phyloP scores from a whole-genome alignment of 2,329 filamentous ascomycete species.

The Colletotrichum phormii region DNA sequence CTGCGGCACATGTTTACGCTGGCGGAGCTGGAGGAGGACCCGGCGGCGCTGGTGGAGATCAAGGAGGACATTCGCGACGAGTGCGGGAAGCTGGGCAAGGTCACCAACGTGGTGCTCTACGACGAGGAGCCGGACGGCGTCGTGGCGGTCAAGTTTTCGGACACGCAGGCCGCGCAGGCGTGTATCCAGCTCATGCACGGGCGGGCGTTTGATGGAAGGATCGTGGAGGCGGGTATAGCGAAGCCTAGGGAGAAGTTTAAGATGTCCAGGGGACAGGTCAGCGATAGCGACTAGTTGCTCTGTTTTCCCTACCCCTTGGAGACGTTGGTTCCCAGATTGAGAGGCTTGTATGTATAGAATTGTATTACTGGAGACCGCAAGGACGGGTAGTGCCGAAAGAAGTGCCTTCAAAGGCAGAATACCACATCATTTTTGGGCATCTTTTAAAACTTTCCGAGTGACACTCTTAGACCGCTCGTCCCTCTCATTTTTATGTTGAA shows the following conservation, averaged over 20 bases:
- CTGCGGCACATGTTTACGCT: constrained; percentile 95
- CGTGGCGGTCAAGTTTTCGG: constrained; percentile 84
- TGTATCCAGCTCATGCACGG: constrained; percentile 85
- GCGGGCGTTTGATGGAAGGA: constrained; percentile 79
- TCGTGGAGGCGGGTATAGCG: constrained; percentile 77
- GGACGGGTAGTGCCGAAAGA: background rate
- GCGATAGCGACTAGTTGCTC: constrained; percentile 51
- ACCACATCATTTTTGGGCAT: background rate
- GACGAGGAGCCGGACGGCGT: constrained; percentile 88
- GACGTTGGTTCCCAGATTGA: constrained; percentile 50
- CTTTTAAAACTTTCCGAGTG: background rate
- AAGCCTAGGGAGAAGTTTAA: constrained; percentile 79
- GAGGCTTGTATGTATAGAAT: constrained; percentile 31
- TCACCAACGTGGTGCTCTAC: constrained; percentile 92
- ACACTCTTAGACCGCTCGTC: no score
- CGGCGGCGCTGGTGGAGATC: constrained; percentile 86
- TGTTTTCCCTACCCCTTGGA: background rate
- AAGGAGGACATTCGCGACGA: constrained; percentile 95
- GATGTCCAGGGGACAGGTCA: constrained; percentile 70
- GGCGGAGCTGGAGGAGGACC: constrained; percentile 85
- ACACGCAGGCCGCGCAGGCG: constrained; percentile 75
- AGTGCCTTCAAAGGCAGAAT: background rate
- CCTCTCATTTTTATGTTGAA: background rate
- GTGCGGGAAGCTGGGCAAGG: constrained; percentile 84
- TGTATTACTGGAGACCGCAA: constrained; percentile 1